phyloP scores from a whole-genome alignment of 768 basidiomycete genomes.

The Chalciporus piperatus region DNA sequence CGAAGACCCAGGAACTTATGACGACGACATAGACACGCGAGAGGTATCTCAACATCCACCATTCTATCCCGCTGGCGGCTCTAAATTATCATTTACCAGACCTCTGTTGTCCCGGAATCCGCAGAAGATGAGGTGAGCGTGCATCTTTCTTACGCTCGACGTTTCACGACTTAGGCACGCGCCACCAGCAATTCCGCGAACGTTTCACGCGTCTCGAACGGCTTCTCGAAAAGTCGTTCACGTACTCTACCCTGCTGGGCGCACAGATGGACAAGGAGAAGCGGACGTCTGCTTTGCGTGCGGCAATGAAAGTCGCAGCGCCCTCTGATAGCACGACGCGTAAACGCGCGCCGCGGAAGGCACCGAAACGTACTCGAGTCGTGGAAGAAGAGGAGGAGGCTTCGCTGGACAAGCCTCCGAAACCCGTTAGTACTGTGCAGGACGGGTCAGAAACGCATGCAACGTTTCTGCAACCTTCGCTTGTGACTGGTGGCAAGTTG shows the following conservation, averaged over 20 bases:
- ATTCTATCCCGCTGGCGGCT: neutral
- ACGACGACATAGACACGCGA: constrained; percentile 9
- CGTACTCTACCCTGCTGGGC: constrained; percentile 71
- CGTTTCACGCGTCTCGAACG: constrained; percentile 56
- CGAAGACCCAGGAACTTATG: constrained; percentile 6
- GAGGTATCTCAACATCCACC: constrained; percentile 14
- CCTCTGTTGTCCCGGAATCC: constrained; percentile 9
- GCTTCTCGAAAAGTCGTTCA: constrained; percentile 71
- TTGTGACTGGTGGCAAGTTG: constrained; percentile 82
- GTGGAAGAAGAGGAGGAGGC: constrained; percentile 5
- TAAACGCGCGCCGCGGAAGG: constrained; percentile 12
- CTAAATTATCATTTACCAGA: constrained; percentile 3
- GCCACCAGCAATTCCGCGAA: constrained; percentile 45
- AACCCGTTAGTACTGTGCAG: neutral
- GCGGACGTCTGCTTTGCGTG: constrained; percentile 31
- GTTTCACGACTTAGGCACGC: neutral
- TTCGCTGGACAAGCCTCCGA: constrained; percentile 12
- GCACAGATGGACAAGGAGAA: constrained; percentile 68
- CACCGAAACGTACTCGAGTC: constrained; percentile 10
- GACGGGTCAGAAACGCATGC: constrained; percentile 14
- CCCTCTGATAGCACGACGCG: constrained; percentile 4
- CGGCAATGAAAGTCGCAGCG: constrained; percentile 24
- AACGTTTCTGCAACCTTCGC: constrained; percentile 66
- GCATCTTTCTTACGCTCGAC: too few relatives aligned
- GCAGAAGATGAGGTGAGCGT: constrained; percentile 21